Evolutionary conservation across 805 yeast species (phyloP).

Genomic region (Candida caryicola): DNA sequence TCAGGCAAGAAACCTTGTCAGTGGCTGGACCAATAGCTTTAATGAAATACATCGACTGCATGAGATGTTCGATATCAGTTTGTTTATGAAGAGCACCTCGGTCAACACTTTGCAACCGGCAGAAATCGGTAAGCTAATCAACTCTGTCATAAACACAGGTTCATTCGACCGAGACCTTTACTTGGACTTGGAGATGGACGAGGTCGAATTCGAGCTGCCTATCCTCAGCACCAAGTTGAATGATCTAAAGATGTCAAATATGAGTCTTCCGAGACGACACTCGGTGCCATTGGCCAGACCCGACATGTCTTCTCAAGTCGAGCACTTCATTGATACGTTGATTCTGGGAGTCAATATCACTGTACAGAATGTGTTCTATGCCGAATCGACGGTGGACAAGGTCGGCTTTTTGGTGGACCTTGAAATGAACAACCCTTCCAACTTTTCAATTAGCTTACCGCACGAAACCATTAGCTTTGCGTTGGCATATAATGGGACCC

Average conservation of each 20-base stretch:
- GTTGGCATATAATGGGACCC: conserved; percentile 29
- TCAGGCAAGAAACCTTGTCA: conserved; percentile 3
- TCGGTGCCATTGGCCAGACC: background rate
- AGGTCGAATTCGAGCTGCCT: conserved; percentile 10
- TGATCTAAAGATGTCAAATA: conserved; percentile 5
- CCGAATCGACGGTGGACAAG: conserved; percentile 22
- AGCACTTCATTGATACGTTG: conserved; percentile 4
- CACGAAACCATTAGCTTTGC: conserved; percentile 22
- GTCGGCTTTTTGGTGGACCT: conserved; percentile 28
- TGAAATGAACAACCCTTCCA: conserved; percentile 33
- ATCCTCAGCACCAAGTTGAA: conserved; percentile 3
- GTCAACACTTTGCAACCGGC: conserved; percentile 11
- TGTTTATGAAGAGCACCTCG: conserved; percentile 9
- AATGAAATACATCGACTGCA: conserved; percentile 2
- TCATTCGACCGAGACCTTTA: conserved; percentile 1
- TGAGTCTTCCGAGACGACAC: background rate
- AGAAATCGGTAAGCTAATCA: conserved; percentile 15
- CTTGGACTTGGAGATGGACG: conserved; percentile 13
- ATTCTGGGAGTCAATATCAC: conserved; percentile 12
- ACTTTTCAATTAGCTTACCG: conserved; percentile 20
- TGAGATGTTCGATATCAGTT: conserved; percentile 2
- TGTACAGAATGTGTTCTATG: conserved; percentile 13
- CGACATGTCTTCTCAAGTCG: background rate
- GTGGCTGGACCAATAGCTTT: conserved; percentile 10
- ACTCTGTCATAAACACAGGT: conserved; percentile 9